These are phyloP conservation scores for Rachicladosporium sp. DNA, from an alignment of 2,329 filamentous ascomycete genomes.

Conservation along the genomic window DNA sequence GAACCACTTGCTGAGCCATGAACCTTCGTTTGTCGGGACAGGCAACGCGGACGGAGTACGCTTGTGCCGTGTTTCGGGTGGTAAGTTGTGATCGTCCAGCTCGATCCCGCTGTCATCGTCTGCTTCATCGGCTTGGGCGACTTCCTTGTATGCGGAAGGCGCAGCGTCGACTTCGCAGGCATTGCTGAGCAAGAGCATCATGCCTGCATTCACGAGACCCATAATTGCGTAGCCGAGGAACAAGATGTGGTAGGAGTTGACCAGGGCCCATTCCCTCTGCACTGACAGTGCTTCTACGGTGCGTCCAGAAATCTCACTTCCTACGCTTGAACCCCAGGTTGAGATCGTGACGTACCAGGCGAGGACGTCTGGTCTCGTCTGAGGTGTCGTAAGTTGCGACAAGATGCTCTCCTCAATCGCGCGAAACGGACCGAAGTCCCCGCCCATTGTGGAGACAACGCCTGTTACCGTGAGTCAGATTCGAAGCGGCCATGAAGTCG, in stretches of 20 bases:
- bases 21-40: background rate
- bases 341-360: constrained; percentile 52
- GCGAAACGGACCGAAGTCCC: constrained; percentile 56
- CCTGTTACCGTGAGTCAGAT: constrained; percentile 9
- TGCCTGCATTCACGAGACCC: constrained; percentile 39
- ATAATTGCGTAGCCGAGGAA: constrained; percentile 48
- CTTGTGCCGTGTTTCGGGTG: background rate
- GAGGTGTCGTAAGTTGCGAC: constrained; percentile 45
- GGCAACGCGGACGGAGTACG: background rate
- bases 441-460: constrained; percentile 31
- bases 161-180: constrained; percentile 35
- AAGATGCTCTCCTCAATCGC: constrained; percentile 53
- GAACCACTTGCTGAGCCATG: constrained; percentile 20
- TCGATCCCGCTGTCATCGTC: constrained; percentile 8
- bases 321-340: constrained; percentile 41
- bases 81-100: constrained; percentile 7
- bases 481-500: background rate
- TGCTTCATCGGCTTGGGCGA: constrained; percentile 15
- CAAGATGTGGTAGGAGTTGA: constrained; percentile 43
- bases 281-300: constrained; percentile 37
- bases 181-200: constrained; percentile 36
- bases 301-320: constrained; percentile 41
- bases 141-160: constrained; percentile 21
- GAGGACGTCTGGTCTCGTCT: constrained; percentile 48
- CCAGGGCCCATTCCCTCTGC: constrained; percentile 36